These are phyloP conservation scores for Fagopyrum esculentum DNA, from an alignment of 148 eudicot species.

Conservation along the genomic window DNA sequence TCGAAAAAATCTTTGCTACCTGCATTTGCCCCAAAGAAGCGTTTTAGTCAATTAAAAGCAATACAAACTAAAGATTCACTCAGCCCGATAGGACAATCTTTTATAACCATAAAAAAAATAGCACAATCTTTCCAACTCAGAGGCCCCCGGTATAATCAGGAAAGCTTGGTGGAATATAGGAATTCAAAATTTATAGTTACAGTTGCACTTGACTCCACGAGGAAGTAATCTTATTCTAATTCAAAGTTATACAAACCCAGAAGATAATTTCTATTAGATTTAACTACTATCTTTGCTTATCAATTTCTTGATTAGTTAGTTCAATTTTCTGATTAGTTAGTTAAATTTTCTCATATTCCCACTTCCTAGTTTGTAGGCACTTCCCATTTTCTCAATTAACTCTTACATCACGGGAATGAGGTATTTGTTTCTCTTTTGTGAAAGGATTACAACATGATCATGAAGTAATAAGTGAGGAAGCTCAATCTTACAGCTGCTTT, in stretches of 20 bases:
- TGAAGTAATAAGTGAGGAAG: background rate
- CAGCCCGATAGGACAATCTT: slow-evolving; percentile 1
- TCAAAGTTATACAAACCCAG: background rate
- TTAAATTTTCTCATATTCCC: too few species aligned
- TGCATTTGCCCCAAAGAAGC: slow-evolving; percentile 19
- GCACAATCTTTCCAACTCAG: background rate
- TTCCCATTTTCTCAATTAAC: too few species aligned
- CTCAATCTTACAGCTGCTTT: slow-evolving; percentile 36
- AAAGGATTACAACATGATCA: background rate
- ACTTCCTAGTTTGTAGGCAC: too few species aligned
- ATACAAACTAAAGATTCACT: background rate
- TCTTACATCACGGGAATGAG: too few species aligned
- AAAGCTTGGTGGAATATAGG: background rate
- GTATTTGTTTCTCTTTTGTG: too few species aligned
- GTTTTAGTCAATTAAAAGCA: background rate
- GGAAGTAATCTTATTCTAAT: background rate
- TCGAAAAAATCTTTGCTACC: slow-evolving; percentile 55
- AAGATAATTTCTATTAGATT: too few species aligned
- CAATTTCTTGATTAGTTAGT: too few species aligned
- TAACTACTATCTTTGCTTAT: too few species aligned
- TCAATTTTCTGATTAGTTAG: too few species aligned
- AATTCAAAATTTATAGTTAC: background rate
- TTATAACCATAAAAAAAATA: background rate
- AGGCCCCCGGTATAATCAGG: background rate
- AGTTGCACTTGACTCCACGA: background rate